Conservation (phyloP, 2,329 filamentous ascomycete species). For the Onygenales sp. region DNA sequence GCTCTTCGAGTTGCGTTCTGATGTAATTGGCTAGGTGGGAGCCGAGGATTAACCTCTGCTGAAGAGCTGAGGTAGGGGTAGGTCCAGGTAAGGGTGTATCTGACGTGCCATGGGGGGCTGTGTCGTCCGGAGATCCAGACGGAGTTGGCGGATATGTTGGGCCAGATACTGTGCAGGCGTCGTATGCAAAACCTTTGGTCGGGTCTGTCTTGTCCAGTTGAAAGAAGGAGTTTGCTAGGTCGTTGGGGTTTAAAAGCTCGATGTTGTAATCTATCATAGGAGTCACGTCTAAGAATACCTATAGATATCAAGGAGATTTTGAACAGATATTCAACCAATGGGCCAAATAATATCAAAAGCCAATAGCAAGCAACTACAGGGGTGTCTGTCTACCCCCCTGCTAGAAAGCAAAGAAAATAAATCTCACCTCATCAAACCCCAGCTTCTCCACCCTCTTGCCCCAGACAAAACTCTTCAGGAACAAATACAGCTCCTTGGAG, state of each 20-base stretch:
- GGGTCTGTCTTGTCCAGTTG: constrained; percentile 64
- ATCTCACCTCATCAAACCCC: constrained; percentile 77
- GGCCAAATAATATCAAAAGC: background rate
- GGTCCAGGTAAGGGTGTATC: background rate
- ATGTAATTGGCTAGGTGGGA: constrained; percentile 74
- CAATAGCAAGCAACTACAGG: background rate
- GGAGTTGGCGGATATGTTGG: constrained; percentile 42
- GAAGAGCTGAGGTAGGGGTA: constrained; percentile 20
- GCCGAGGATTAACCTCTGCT: constrained; percentile 60
- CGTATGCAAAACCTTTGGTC: constrained; percentile 68
- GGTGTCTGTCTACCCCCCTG: background rate
- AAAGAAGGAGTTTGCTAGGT: constrained; percentile 66
- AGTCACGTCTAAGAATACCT: constrained; percentile 69
- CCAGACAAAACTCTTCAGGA: constrained; percentile 68
- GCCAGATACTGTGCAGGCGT: constrained; percentile 60
- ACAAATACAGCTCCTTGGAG: constrained; percentile 69
- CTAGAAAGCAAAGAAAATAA: background rate
- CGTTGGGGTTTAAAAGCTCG: constrained; percentile 56
- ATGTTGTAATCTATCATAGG: constrained; percentile 79
- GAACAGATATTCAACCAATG: background rate
- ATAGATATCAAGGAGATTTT: background rate
- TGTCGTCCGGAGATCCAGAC: background rate
- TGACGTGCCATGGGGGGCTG: constrained; percentile 10
- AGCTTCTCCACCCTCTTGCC: constrained; percentile 67
- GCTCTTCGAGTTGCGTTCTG: constrained; percentile 59